Conservation (phyloP, 768 basidiomycete genomes). For the Mycena metata region DNA sequence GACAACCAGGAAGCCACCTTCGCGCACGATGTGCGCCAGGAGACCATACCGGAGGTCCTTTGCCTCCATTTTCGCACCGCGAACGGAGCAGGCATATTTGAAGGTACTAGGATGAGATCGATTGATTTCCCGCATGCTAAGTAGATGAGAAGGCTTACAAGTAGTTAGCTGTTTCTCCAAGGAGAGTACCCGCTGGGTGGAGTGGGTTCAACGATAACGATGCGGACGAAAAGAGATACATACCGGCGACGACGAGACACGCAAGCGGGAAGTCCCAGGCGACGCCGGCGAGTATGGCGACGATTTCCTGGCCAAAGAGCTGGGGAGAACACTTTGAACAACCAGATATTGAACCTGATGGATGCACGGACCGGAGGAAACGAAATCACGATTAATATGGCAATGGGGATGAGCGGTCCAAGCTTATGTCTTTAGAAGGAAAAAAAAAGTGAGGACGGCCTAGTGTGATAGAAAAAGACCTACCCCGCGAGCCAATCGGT, state of each 20-base stretch:
- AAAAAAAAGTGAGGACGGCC: too few species aligned
- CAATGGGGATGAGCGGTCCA: constrained; percentile 15
- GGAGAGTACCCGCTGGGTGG: constrained; percentile 72
- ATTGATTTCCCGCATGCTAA: neutral
- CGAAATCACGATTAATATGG: constrained; percentile 17
- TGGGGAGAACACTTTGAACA: constrained; percentile 42
- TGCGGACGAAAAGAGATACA: constrained; percentile 73
- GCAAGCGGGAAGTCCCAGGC: constrained; percentile 58
- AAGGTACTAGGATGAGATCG: constrained; percentile 61
- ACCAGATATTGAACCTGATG: neutral
- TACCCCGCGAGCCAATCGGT: constrained; percentile 59
- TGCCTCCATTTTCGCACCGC: constrained; percentile 79
- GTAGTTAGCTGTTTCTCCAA: constrained; percentile 90
- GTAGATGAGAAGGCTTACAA: constrained; percentile 49
- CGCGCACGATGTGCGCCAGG: constrained; percentile 77
- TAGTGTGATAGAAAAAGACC: neutral
- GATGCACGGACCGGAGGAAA: constrained; percentile 24
- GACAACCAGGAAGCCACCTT: constrained; percentile 90
- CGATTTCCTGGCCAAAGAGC: constrained; percentile 93
- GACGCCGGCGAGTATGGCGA: constrained; percentile 87
- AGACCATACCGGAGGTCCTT: constrained; percentile 71
- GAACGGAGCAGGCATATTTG: constrained; percentile 80
- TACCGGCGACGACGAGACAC: constrained; percentile 21
- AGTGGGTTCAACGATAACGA: constrained; percentile 61
- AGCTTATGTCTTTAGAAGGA: neutral